Base-by-base conservation (phyloP, 2,329 filamentous ascomycete genomes). In the Dendryphion nanum region DNA sequence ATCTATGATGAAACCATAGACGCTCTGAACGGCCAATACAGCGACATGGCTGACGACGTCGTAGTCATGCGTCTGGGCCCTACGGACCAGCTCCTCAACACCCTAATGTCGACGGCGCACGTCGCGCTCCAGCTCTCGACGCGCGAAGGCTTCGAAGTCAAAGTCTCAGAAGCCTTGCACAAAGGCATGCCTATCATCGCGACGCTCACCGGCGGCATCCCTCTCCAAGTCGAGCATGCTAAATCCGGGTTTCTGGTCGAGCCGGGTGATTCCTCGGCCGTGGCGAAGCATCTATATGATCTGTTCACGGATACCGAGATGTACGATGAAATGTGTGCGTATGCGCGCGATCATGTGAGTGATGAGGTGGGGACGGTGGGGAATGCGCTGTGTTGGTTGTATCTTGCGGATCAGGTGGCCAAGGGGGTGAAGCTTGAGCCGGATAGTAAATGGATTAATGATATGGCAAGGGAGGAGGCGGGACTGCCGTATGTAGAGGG, bases 361-460 rank as follows among this genome's bases (percentile, higher is more conserved):
- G 87, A 93, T 56, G 87, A 93, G 60, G 85, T 91, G 1, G 80
- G 83, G 44, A 93, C 87, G 0, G 85, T 89, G 1, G 87, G 87
- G 0, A 90, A 90, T 60, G 82, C 83, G 1, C 69, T 91, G 10
- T 74, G 72, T 16, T 93, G 86, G 86, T 77, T 87, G 59, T 91
- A 87, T 60, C 71, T 93, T n/a, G 84, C 83, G 0, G 77, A 81
- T 50, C 81, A 79, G 58, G 74, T 85, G 62, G 70, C 75, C 16
- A 77, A 81, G 50, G 77, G 77, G 2, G 70, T 78, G 50, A 63
- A 67, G 37, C 49, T 87, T 16, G 68, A 72, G 41, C 83, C 83
- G 1, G 68, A 81, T 32, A 79, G 76, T 44, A 71, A 67, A 37
- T 89, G 84, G 85, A 78, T 89, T 41, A 86, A 86, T 53, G 84